Percentiles rank a stretch among this genome's conserved stretches.
These are phyloP conservation scores for Cyclotella cryptica DNA, from an alignment of 108 stramenopile species.

Conservation along the genomic window DNA sequence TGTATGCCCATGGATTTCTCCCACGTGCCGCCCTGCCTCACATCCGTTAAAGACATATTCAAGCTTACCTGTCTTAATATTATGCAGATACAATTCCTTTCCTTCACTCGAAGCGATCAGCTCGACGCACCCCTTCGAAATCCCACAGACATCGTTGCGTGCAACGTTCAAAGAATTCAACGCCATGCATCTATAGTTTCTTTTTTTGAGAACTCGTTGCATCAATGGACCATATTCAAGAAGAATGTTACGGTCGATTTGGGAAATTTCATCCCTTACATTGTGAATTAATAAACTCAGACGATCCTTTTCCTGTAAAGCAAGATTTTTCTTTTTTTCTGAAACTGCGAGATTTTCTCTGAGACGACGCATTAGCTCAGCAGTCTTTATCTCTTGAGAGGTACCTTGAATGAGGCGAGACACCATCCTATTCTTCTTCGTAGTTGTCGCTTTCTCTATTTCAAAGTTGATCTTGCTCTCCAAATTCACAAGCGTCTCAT, in stretches of 20 bases:
- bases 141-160: conserved; percentile 67
- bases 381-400: conserved; percentile 64
- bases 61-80: conserved; percentile 52
- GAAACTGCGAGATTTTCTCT: conserved; percentile 48
- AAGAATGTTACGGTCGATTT: conserved; percentile 39
- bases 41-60: conserved; percentile 66
- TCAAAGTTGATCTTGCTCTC: conserved; percentile 47
- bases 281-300: conserved; percentile 43
- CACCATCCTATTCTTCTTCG: conserved; percentile 58
- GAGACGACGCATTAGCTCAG: conserved; percentile 56
- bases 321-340: conserved; percentile 17
- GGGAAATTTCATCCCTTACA: conserved; percentile 48
- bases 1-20: conserved; percentile 56
- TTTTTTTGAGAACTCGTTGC: conserved; percentile 46
- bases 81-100: conserved; percentile 42
- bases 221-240: conserved; percentile 65
- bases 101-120: conserved; percentile 56
- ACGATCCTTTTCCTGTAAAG: neutral
- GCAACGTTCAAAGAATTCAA: conserved; percentile 63
- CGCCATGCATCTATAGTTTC: conserved; percentile 53
- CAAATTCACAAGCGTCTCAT: conserved; percentile 25
- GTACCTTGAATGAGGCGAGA: conserved; percentile 63
- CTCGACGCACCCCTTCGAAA: conserved; percentile 60
- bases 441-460: conserved; percentile 48
- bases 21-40: conserved; percentile 55